phyloP scores from a whole-genome alignment of 345 rosid genomes.

The Aquilaria sinensis region DNA sequence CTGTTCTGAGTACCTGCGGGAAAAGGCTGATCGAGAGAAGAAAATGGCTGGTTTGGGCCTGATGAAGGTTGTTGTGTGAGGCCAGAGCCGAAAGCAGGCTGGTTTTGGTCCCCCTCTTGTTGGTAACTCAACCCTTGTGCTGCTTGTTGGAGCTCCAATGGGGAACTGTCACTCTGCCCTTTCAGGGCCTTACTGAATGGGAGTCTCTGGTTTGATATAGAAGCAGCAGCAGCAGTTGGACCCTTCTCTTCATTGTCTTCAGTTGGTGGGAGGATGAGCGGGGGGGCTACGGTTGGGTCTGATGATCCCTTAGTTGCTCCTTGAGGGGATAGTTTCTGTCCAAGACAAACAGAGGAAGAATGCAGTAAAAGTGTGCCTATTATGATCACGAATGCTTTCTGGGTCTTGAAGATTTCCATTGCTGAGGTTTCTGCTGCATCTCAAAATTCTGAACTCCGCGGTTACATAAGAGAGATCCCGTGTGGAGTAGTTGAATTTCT shows the following conservation, averaged over 20 bases:
- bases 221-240: neutral
- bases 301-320: conserved; percentile 1
- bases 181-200: conserved; percentile 6
- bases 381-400: conserved; percentile 18
- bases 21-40: conserved; percentile 29
- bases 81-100: conserved; percentile 4
- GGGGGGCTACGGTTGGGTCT: neutral
- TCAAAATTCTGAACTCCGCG: neutral
- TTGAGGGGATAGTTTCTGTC: conserved; percentile 9
- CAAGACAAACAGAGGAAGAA: conserved; percentile 13
- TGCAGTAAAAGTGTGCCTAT: conserved; percentile 17
- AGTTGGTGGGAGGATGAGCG: neutral
- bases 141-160: conserved; percentile 21
- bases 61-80: conserved; percentile 36
- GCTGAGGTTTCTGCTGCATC: neutral
- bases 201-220: neutral
- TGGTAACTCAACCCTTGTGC: conserved; percentile 21
- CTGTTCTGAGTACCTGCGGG: conserved; percentile 24
- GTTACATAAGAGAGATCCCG: conserved; percentile 7
- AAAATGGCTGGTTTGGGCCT: conserved; percentile 32
- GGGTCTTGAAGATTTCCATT: conserved; percentile 16
- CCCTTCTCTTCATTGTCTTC: neutral
- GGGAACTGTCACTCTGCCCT: conserved; percentile 14
- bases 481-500: neutral
- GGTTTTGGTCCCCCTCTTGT: conserved; percentile 21